A percentile compares a stretch with the other conserved stretches of the same genome.
Conservation (phyloP, 2,329 filamentous ascomycete species). For the Ophiostoma piceae region DNA sequence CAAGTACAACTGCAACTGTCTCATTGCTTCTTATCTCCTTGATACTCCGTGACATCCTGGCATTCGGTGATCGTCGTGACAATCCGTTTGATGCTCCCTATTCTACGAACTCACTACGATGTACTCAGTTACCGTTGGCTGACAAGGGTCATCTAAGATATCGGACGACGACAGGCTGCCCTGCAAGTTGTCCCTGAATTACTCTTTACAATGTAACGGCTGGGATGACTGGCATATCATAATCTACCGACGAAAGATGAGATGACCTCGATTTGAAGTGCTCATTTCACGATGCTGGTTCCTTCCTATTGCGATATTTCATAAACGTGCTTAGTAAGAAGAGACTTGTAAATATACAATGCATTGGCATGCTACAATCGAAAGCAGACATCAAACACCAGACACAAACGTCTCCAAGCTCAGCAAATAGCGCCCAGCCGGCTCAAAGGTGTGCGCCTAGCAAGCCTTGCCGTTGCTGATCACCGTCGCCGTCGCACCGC, state of each 20-base stretch:
- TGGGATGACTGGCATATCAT: not conserved
- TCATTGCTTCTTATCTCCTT: no score
- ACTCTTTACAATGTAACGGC: not conserved
- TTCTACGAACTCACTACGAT: no score
- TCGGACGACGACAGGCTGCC: not conserved
- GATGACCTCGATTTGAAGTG: not conserved
- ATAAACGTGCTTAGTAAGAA: not conserved
- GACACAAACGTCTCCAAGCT: not conserved
- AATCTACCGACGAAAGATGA: not conserved
- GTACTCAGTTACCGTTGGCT: no score
- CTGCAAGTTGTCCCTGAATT: not conserved
- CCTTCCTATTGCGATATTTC: not conserved
- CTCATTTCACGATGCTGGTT: not conserved
- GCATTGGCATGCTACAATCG: conserved; percentile 4
- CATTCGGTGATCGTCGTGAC: not conserved
- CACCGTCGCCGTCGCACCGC: not conserved
- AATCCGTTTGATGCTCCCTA: not conserved
- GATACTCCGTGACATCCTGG: no score
- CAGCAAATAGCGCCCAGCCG: not conserved
- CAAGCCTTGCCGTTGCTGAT: conserved; percentile 1
- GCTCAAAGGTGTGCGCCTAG: not conserved
- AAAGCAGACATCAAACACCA: not conserved
- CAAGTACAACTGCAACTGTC: no score
- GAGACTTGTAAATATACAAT: not conserved
- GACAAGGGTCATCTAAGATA: not conserved